Conservation (phyloP, 257 asterid genomes). For the Paraleonurus japonicus region DNA sequence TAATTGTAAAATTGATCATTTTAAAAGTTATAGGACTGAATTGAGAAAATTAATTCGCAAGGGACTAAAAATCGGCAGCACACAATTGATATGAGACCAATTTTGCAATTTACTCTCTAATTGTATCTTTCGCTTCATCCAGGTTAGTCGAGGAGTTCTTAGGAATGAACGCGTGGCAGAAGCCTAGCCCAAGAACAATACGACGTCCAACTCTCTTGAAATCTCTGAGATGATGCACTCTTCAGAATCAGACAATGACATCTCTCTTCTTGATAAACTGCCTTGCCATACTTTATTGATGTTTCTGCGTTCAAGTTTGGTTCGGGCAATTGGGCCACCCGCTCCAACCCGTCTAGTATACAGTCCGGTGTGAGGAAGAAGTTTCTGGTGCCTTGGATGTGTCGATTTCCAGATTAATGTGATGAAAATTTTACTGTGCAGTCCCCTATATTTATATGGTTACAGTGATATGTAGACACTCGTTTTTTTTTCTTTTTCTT, state of each 20-base stretch:
- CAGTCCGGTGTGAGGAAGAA: neutral
- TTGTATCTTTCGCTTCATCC: slow-evolving; percentile 5
- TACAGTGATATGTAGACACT: neutral
- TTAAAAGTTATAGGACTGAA: too few relatives aligned
- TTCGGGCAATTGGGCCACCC: neutral
- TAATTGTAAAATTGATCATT: neutral
- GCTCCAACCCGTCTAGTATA: neutral
- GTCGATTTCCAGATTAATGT: neutral
- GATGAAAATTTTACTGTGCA: neutral
- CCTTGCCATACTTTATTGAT: neutral
- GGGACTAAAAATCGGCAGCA: too few relatives aligned
- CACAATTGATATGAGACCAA: neutral
- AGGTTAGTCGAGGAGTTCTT: slow-evolving; percentile 91
- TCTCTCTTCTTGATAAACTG: neutral
- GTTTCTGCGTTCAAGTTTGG: neutral
- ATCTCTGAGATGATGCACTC: slow-evolving; percentile 22
- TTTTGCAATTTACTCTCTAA: neutral
- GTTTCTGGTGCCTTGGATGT: neutral
- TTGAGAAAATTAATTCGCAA: too few relatives aligned
- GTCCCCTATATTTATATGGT: neutral
- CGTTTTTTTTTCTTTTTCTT: too few relatives aligned
- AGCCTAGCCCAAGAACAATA: slow-evolving; percentile 38
- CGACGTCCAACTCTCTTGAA: slow-evolving; percentile 20
- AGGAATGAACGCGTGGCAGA: slow-evolving; percentile 53
- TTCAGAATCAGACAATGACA: neutral